Percentiles rank a stretch among this genome's conserved stretches.
phyloP scores from a whole-genome alignment of 306 rosid species.

The Cajanus cajan region DNA sequence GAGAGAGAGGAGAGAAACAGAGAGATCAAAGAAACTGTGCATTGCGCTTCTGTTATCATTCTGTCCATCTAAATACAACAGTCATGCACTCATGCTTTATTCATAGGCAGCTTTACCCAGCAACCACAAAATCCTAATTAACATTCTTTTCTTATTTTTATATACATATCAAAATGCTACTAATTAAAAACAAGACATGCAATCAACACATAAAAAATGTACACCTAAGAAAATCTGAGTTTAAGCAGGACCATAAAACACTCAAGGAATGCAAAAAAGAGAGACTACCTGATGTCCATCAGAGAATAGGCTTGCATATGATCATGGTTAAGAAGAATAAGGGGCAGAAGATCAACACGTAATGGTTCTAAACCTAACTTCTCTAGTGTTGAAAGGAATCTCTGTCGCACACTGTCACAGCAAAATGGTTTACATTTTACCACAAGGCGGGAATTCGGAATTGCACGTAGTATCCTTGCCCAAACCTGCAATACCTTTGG shows the following conservation, averaged over 20 bases:
- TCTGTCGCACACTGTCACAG: not conserved
- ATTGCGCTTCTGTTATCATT: no score
- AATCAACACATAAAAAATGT: not conserved
- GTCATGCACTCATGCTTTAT: no score
- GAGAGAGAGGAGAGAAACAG: no score
- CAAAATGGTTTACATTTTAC: constrained; percentile 7
- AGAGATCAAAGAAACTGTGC: no score
- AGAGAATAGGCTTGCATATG: constrained; percentile 17
- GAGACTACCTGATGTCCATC: constrained; percentile 9
- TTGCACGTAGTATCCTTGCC: not conserved
- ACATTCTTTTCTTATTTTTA: no score
- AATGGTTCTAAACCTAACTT: constrained; percentile 4
- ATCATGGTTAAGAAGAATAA: constrained; percentile 17
- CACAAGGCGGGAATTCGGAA: constrained; percentile 7
- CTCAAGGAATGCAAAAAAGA: not conserved
- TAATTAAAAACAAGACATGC: not conserved
- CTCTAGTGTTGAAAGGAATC: constrained; percentile 11
- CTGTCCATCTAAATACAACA: no score
- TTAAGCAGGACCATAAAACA: not conserved
- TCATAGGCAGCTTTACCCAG: no score
- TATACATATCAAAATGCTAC: not conserved
- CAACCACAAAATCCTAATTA: no score
- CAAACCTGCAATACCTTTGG: constrained; percentile 11
- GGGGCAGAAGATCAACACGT: constrained; percentile 12
- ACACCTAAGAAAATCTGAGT: not conserved